These are phyloP conservation scores for Pulveroboletus sp. DNA, from an alignment of 768 basidiomycete genomes.

Conservation along the genomic window DNA sequence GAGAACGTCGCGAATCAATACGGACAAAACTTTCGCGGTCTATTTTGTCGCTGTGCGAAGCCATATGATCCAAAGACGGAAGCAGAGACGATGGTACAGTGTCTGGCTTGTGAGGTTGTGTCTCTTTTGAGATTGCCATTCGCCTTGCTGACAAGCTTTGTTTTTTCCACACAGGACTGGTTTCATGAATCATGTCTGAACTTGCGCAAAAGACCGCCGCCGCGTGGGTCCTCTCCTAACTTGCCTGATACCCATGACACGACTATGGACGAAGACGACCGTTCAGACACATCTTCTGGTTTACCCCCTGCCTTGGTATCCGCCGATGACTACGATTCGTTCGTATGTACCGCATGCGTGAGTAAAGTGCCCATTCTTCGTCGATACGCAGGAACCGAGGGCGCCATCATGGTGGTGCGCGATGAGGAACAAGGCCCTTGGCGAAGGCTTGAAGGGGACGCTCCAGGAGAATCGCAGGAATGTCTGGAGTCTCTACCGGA, in stretches of 20 bases:
- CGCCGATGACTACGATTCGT: constrained; percentile 66
- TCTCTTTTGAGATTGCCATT: neutral
- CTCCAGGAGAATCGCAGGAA: neutral
- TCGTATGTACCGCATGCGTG: constrained; percentile 73
- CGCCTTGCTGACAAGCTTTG: neutral
- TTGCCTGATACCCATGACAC: neutral
- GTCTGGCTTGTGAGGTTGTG: constrained; percentile 73
- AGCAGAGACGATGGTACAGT: constrained; percentile 85
- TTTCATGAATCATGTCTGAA: constrained; percentile 88
- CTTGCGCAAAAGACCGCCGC: constrained; percentile 59
- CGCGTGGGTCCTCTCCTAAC: constrained; percentile 38
- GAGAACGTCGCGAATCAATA: constrained; percentile 61
- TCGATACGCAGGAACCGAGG: constrained; percentile 64
- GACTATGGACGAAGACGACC: constrained; percentile 39
- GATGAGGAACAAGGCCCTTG: constrained; percentile 43
- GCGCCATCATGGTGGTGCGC: constrained; percentile 63
- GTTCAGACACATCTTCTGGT: constrained; percentile 58
- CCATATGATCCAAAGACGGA: constrained; percentile 71
- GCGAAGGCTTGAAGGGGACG: constrained; percentile 42
- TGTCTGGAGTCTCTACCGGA: constrained; percentile 15
- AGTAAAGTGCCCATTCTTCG: constrained; percentile 45
- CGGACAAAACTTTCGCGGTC: constrained; percentile 64
- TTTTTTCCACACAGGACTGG: constrained; percentile 59
- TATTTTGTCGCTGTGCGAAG: constrained; percentile 72
- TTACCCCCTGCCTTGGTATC: constrained; percentile 66